These are phyloP conservation scores for Pyrenula aspistea DNA, from an alignment of 495 filamentous ascomycete genomes.

Conservation along the genomic window DNA sequence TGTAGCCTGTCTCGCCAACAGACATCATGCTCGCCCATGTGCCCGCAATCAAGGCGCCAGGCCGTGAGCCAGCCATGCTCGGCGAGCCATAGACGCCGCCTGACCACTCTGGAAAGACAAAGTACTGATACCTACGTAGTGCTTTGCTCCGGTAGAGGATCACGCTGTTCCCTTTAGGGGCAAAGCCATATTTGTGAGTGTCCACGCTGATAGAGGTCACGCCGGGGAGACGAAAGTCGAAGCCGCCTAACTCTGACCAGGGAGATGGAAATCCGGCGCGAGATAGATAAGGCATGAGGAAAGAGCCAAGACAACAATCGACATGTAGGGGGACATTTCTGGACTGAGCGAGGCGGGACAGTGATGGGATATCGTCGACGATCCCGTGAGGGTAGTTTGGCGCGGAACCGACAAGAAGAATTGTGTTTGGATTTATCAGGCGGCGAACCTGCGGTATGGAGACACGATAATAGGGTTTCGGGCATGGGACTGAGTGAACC, in stretches of 20 bases:
- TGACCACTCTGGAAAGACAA: conserved; percentile 87
- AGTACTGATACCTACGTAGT: conserved; percentile 84
- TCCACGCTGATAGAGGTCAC: conserved; percentile 94
- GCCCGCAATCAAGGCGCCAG: conserved; percentile 85
- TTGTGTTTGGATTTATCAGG: conserved; percentile 91
- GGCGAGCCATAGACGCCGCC: conserved; percentile 95
- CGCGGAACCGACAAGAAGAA: conserved; percentile 87
- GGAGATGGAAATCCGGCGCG: conserved; percentile 68
- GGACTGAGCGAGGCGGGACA: conserved; percentile 73
- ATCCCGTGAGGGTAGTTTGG: conserved; percentile 98
- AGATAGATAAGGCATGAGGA: conserved; percentile 82
- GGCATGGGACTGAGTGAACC: conserved; percentile 79
- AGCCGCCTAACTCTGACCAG: conserved; percentile 55
- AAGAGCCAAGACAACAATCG: conserved; percentile 93
- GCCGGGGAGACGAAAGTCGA: conserved; percentile 88
- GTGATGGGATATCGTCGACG: conserved; percentile 80
- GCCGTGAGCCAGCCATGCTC: conserved; percentile 77
- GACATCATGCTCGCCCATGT: conserved; percentile 87
- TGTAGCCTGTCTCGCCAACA: conserved; percentile 82
- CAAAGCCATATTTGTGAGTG: conserved; percentile 98
- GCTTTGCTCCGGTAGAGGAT: conserved; percentile 73
- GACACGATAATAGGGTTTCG: conserved; percentile 74
- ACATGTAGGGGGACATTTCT: conserved; percentile 83
- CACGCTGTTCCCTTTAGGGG: conserved; percentile 90
- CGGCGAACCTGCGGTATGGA: conserved; percentile 63